Evolutionary conservation across 768 basidiomycete genomes (phyloP).

Genomic region (Glaciozyma martinii): DNA sequence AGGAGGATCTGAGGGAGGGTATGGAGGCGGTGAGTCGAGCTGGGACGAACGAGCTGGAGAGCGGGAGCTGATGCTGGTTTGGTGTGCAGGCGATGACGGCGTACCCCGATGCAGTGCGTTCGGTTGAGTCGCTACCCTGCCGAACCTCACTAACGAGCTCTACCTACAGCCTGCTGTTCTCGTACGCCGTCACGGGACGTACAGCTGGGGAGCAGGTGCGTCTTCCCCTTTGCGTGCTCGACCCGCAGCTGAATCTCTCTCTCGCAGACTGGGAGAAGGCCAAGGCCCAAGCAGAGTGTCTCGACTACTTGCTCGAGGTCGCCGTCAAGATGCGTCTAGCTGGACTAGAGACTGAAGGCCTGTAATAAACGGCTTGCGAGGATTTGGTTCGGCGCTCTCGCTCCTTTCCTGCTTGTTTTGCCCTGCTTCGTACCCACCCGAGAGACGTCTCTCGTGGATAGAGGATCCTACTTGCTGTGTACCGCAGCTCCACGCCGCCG

Average conservation of each 20-base stretch:
- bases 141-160: no score
- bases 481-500: no score
- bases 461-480: no score
- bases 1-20: conserved; percentile 78
- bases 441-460: no score
- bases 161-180: conserved; percentile 26
- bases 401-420: not conserved
- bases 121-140: conserved; percentile 28
- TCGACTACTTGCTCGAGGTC: conserved; percentile 85
- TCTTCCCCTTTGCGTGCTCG: not conserved
- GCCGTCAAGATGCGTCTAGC: conserved; percentile 46
- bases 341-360: conserved; percentile 26
- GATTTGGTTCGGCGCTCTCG: not conserved
- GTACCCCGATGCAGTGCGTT: conserved; percentile 65
- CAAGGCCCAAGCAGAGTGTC: conserved; percentile 49
- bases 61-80: not conserved
- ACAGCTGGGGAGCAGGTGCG: conserved; percentile 47
- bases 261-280: conserved; percentile 16
- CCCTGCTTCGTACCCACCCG: not conserved
- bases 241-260: not conserved
- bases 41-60: no score
- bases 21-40: conserved; percentile 55
- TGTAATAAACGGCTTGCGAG: not conserved
- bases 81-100: conserved; percentile 55
- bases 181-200: conserved; percentile 23